phyloP scores from a whole-genome alignment of 73 alveolate genomes.

The Breviolum minutum region DNA sequence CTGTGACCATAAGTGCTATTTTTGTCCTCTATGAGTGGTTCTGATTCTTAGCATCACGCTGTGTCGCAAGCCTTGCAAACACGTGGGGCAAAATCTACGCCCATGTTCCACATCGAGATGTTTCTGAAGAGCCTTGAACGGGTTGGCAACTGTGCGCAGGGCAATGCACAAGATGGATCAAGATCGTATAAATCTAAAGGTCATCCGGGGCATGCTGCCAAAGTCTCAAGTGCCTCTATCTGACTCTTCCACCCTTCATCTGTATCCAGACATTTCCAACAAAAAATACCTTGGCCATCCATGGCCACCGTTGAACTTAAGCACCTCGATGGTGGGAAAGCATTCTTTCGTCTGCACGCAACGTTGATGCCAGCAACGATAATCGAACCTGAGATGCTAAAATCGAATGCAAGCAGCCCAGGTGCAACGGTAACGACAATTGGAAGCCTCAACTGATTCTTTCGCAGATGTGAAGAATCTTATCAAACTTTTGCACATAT shows the following conservation, averaged over 20 bases:
- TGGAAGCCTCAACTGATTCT: not conserved
- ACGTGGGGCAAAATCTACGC: conserved; percentile 76
- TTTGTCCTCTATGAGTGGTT: too few species aligned
- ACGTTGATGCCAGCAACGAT: conserved; percentile 75
- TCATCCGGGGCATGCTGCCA: too few species aligned
- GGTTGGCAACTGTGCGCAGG: not conserved
- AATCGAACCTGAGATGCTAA: conserved; percentile 54
- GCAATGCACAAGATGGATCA: not conserved
- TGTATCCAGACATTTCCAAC: too few species aligned
- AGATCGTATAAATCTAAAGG: not conserved
- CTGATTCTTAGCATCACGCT: too few species aligned
- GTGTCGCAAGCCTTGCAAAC: conserved; percentile 42
- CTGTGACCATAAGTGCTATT: too few species aligned
- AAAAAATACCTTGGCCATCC: too few species aligned
- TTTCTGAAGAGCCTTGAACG: conserved; percentile 16
- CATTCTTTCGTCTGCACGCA: conserved; percentile 61
- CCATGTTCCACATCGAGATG: conserved; percentile 61
- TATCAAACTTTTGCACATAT: too few species aligned
- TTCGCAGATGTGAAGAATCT: not conserved
- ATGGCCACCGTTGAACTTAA: too few species aligned
- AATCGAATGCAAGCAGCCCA: too few species aligned
- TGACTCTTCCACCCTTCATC: too few species aligned
- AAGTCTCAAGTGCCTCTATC: too few species aligned
- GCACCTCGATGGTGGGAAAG: conserved; percentile 88
- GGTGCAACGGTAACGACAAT: too few species aligned